Base-by-base conservation (phyloP, 106 monocot species). In the Posidonia australis region DNA sequence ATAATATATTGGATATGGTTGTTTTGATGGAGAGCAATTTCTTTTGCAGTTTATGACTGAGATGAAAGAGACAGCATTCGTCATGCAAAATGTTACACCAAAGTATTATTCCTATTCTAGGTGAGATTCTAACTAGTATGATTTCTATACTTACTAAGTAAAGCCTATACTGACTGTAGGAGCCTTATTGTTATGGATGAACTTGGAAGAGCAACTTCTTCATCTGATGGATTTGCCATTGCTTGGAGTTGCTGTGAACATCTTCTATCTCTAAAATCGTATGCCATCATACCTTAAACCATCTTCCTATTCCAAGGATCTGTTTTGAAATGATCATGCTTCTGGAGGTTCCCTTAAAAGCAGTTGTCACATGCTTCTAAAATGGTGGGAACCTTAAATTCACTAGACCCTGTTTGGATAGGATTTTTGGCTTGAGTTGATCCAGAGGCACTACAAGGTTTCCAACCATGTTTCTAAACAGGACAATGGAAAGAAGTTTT, bases 181-280 rank as follows among this genome's bases (percentile, higher is more conserved):
- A 99, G 98, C 60, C 77, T 91, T 20, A 46, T 99, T 55, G 87
- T 99, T 46, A 85, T 99, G 70, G 98, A 99, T 79, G 98, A 98
- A 77, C 87, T 91, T 71, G 98, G 98, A 81, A 82, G 98, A 72
- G 91, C 98, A 44, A 99, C 98, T 64, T 99, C 98, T 64, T 85
- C 98, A 22, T 81, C 80, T 55, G 98, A 99, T 85, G 98, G 98
- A 65, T 88, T 85, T 71, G 87, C 98, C 56, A 85, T 99, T 71
- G 98, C 98, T 64, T 99, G 98, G 91, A 99, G 98, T 77, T 99
- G 98, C 72, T 91, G 98, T 62, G 98, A 91, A 75, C 76, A 88
- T 79, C 81, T 99, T 13, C 67, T 91, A 10, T 81, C 98, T 74
- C 72, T 83, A 11, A 91, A 86, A 67, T 81, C 83, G 98, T 99